Conservation (phyloP, 2,329 filamentous ascomycete species). For the Akanthomyces lecanii region DNA sequence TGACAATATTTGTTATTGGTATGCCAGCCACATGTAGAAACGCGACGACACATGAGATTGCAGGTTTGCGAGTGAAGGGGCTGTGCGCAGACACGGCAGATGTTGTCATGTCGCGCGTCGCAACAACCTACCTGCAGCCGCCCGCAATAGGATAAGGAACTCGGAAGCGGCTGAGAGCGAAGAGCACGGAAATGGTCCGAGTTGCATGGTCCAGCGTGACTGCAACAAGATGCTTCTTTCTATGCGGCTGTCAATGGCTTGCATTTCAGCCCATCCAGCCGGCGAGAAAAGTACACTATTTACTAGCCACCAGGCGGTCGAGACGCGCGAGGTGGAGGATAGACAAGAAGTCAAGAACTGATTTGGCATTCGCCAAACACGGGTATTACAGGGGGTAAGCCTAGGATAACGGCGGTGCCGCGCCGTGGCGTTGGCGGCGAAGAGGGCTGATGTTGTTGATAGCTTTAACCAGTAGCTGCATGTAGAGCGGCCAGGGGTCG, state of each 20-base stretch:
- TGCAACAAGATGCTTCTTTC: neutral
- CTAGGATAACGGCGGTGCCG: neutral
- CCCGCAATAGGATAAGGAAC: too few species aligned
- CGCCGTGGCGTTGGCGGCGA: neutral
- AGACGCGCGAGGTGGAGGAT: too few species aligned
- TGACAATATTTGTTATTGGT: neutral
- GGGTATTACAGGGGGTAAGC: neutral
- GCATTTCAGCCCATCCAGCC: neutral
- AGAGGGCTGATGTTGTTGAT: neutral
- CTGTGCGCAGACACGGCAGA: neutral
- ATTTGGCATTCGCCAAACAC: too few species aligned
- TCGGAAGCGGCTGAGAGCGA: too few species aligned
- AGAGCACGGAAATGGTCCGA: neutral
- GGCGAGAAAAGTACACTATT: neutral
- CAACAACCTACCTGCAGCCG: neutral
- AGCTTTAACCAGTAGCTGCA: neutral
- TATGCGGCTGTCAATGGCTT: neutral
- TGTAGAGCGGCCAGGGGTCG: neutral
- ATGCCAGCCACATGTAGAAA: neutral
- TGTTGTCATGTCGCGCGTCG: neutral
- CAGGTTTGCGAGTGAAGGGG: neutral
- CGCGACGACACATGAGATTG: neutral
- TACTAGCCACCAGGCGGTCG: neutral
- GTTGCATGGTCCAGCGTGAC: neutral
- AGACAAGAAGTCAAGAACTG: too few species aligned